Base-by-base conservation (phyloP, 345 rosid species). In the Moricandia arvensis region DNA sequence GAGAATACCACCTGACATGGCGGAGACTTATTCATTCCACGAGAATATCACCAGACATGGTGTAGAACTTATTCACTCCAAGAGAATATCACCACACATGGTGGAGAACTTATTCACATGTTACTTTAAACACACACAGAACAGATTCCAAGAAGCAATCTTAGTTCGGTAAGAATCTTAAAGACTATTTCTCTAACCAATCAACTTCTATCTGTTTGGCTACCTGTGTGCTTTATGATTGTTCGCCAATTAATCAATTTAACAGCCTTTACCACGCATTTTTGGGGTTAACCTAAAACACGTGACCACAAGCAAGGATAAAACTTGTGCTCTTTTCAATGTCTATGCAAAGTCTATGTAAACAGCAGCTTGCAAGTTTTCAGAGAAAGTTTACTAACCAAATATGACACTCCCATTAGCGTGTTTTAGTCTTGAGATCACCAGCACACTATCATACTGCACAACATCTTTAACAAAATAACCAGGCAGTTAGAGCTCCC, bases 401-500 rank as follows among this genome's bases (percentile, higher is more conserved):
- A 94, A 94, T 45, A 89, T 87, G 63, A 92, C 81, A 76, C 93
- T 94, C 78, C 96, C 99, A 82, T 94, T 94, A 47, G 92, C 87
- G n/a, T 1, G 96, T 68, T 45, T 87, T 82, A 6, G 99, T 90
- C 81, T 87, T 21, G 34, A 90, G 92, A 82, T 94, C 93, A 34
- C 98, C 97, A 51, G 98, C 90, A 94, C 98, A 75, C 85, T 80
- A 74, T 84, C 97, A 75, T 91, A 92, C 71, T 87, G 85, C 65
- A 91, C 91, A 79, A 82, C 60, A 71, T 94, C 99, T 79, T 81
- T 77, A 26, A 94, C 91, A 82, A 94, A 90, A 72, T 89, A 89
- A 47, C 97, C 99, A 0, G 93, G 85, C 66, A 93, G n/a, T n/a
- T 89, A 59, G 97, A 88, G 82, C 99, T 92, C 73, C 99, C 99